Percentiles rank a stretch among this genome's conserved stretches.
These are phyloP conservation scores for Boechera retrofracta DNA, from an alignment of 345 rosid species.

Conservation along the genomic window DNA sequence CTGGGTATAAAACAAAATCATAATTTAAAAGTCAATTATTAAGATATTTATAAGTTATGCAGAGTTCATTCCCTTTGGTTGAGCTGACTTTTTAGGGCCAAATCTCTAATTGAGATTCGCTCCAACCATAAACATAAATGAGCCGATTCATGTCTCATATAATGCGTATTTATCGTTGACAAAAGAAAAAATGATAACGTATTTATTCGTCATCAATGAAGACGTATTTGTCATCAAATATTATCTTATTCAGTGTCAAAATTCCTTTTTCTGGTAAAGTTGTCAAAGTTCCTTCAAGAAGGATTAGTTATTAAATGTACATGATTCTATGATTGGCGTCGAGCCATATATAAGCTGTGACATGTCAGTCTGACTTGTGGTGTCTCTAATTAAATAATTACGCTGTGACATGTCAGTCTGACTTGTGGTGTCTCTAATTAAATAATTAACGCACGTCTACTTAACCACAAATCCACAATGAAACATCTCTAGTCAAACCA, in stretches of 20 bases:
- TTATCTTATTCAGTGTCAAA: conserved; percentile 20
- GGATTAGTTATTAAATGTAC: conserved; percentile 19
- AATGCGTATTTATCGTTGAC: conserved; percentile 22
- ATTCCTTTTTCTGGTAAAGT: conserved; percentile 16
- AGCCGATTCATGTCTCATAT: conserved; percentile 33
- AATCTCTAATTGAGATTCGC: conserved; percentile 36
- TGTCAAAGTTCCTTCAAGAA: not conserved
- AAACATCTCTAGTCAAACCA: conserved; percentile 42
- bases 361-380: conserved; percentile 41
- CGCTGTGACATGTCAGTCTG: conserved; percentile 42
- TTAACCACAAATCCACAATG: conserved; percentile 5
- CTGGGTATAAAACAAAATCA: conserved; percentile 10
- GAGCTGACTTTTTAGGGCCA: conserved; percentile 32
- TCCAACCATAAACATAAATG: conserved; percentile 30
- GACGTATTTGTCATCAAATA: conserved; percentile 20
- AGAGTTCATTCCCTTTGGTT: conserved; percentile 42
- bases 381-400: conserved; percentile 17
- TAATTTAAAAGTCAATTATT: conserved; percentile 33
- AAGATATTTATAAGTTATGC: conserved; percentile 15
- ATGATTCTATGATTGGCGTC: conserved; percentile 30
- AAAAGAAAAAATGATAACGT: not conserved
- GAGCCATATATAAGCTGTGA: conserved; percentile 32
- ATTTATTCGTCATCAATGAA: not conserved
- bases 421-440: conserved; percentile 24
- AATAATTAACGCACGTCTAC: conserved; percentile 35